These are phyloP conservation scores for Rauvolfia tetraphylla DNA, from an alignment of 257 asterid genomes.

Conservation along the genomic window DNA sequence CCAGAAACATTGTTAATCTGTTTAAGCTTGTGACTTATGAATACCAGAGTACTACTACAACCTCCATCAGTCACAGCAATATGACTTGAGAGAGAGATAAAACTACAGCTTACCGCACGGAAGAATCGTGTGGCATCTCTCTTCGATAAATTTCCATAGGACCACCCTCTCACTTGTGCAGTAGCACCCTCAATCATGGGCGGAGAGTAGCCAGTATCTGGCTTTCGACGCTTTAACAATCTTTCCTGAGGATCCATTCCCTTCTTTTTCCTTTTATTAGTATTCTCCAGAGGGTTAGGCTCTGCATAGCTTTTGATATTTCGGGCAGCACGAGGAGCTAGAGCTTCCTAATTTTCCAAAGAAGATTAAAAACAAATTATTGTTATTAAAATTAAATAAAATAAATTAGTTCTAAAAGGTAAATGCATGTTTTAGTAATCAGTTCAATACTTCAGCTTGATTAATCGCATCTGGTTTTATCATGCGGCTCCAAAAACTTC, in stretches of 20 bases:
- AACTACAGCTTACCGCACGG: slow-evolving; percentile 64
- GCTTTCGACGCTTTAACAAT: slow-evolving; percentile 75
- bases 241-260: slow-evolving; percentile 78
- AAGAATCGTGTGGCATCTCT: slow-evolving; percentile 94
- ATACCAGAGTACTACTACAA: background rate
- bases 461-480: slow-evolving; percentile 87
- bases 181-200: slow-evolving; percentile 94
- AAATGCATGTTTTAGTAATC: slow-evolving; percentile 14
- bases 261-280: slow-evolving; percentile 76
- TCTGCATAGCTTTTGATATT: slow-evolving; percentile 90
- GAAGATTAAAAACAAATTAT: slow-evolving; percentile 14
- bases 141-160: slow-evolving; percentile 87
- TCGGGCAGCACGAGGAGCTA: slow-evolving; percentile 98
- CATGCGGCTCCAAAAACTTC: slow-evolving; percentile 99
- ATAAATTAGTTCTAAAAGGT: background rate
- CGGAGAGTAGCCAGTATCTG: slow-evolving; percentile 56
- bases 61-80: background rate
- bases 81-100: background rate
- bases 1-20: background rate
- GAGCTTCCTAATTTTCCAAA: slow-evolving; percentile 55
- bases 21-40: background rate
- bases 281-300: slow-evolving; percentile 58
- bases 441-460: slow-evolving; percentile 68
- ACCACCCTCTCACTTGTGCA: slow-evolving; percentile 97
- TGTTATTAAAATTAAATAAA: slow-evolving; percentile 1